Evolutionary conservation across 2,329 filamentous ascomycete species (phyloP).

Genomic region (Aureobasidium pullulans): DNA sequence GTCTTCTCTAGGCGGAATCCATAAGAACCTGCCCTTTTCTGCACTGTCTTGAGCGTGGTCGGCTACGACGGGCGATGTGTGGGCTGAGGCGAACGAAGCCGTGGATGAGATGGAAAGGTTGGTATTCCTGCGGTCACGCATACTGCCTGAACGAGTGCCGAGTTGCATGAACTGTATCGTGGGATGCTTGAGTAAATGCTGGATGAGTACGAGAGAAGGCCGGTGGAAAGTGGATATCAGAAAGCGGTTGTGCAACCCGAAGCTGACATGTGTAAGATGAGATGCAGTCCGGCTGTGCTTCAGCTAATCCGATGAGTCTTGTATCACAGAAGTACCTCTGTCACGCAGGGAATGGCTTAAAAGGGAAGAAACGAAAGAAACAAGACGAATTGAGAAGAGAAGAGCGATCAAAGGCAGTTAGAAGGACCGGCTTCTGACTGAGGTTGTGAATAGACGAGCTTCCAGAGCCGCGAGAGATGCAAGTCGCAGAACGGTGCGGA

Average conservation of each 20-base stretch:
- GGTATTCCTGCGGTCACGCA: constrained; percentile 34
- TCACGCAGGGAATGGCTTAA: neutral
- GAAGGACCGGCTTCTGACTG: constrained; percentile 12
- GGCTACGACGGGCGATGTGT: constrained; percentile 41
- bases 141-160: constrained; percentile 4
- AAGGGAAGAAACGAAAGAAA: neutral
- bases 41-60: constrained; percentile 51
- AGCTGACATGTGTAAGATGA: constrained; percentile 9
- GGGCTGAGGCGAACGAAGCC: constrained; percentile 58
- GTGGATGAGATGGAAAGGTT: constrained; percentile 45
- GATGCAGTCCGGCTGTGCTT: constrained; percentile 5
- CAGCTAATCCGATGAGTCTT: neutral
- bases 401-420: neutral
- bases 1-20: constrained; percentile 10
- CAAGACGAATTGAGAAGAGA: neutral
- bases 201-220: neutral
- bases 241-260: neutral
- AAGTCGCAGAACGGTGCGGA: constrained; percentile 5
- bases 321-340: constrained; percentile 2
- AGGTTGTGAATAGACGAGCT: constrained; percentile 1
- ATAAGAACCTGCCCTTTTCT: constrained; percentile 50
- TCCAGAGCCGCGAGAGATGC: constrained; percentile 8
- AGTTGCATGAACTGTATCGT: constrained; percentile 4
- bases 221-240: neutral
- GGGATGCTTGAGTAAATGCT: neutral